Base-by-base conservation (phyloP, 192 early-diverging fungal genomes). In the Linnemannia exigua region DNA sequence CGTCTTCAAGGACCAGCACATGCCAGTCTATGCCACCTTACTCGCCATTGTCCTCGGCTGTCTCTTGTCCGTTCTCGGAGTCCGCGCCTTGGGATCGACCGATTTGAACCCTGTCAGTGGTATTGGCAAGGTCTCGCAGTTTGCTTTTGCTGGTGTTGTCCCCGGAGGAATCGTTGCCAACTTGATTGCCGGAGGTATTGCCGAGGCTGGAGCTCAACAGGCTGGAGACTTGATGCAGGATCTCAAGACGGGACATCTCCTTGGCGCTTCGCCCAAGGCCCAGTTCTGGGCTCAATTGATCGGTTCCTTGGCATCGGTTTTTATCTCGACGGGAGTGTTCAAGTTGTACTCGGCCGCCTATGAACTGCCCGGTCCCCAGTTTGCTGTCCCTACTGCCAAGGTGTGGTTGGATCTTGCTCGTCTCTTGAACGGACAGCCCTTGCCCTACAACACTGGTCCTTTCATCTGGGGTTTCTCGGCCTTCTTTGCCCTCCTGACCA, bases 181-280 rank as follows among this genome's bases (percentile, higher is more conserved):
- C 89, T 80, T 97, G 79, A 89, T 96, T 70, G 93, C 94, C 36
- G 96, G 96, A 67, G 92, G 94, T 31, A 92, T 96, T 75, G 95
- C 96, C 22, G 95, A 95, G 76, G 93, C 94, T 25, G 95, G 93
- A 50, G 84, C 84, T n/a, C 84, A 86, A 58, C 84, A 86, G 70
- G 84, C 84, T 9, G 84, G 84, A 33, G 84, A 86, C 46, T 91
- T 95, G 86, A 94, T 95, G 91, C 91, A 93, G 79, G 96, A 97
- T 84, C 86, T 97, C 67, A 97, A 97, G 79, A 97, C 96, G n/a
- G 96, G 96, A 11, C 95, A 97, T 81, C 68, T 97, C 28, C 85
- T 97, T 44, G 91, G 91, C 47, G 96, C 96, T n/a, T 95, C 95
- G 7, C 96, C 96, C 3, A 92, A 92, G 67, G 94, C 96, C 0